Percentiles rank a stretch among this genome's conserved stretches.
Evolutionary conservation across 1,139 yeast species (phyloP).

Genomic region (Blastobotrys buckinghamii): DNA sequence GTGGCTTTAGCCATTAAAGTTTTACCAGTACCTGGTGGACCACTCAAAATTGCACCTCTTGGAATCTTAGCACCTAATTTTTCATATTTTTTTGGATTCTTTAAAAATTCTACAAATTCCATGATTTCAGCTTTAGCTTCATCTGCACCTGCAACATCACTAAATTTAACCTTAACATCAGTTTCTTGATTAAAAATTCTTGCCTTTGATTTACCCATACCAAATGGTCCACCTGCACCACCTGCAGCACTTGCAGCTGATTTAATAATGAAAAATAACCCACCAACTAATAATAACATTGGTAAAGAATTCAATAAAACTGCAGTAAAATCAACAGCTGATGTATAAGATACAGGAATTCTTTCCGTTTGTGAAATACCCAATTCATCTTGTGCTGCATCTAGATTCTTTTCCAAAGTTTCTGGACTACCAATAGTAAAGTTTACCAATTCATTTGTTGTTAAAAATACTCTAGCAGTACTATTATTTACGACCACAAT

Average conservation of each 20-base stretch:
- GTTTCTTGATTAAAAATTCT: conserved; percentile 88
- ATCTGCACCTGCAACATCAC: conserved; percentile 94
- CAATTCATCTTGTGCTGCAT: conserved; percentile 65
- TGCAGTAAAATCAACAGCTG: conserved; percentile 54
- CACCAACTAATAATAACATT: conserved; percentile 78
- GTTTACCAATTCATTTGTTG: conserved; percentile 25
- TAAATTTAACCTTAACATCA: conserved; percentile 77
- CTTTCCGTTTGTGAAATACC: conserved; percentile 61
- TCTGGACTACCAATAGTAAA: conserved; percentile 91
- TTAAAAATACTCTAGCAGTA: conserved; percentile 51
- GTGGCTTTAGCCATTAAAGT: conserved; percentile 95
- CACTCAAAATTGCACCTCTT: conserved; percentile 93
- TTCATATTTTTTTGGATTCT: conserved; percentile 87
- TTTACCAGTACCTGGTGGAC: conserved; percentile 99
- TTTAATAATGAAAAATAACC: conserved; percentile 67
- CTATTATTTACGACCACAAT: conserved; percentile 71
- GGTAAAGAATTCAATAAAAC: conserved; percentile 71
- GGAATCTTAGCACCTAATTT: conserved; percentile 94
- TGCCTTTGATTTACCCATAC: conserved; percentile 75
- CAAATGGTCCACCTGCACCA: conserved; percentile 36
- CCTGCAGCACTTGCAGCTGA: conserved; percentile 39
- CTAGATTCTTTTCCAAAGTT: conserved; percentile 76
- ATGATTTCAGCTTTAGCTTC: conserved; percentile 96
- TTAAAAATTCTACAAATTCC: conserved; percentile 93
- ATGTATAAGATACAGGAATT: conserved; percentile 68